Evolutionary conservation across 2,329 filamentous ascomycete genomes (phyloP).

Genomic region (Albophoma yamanashiensis): DNA sequence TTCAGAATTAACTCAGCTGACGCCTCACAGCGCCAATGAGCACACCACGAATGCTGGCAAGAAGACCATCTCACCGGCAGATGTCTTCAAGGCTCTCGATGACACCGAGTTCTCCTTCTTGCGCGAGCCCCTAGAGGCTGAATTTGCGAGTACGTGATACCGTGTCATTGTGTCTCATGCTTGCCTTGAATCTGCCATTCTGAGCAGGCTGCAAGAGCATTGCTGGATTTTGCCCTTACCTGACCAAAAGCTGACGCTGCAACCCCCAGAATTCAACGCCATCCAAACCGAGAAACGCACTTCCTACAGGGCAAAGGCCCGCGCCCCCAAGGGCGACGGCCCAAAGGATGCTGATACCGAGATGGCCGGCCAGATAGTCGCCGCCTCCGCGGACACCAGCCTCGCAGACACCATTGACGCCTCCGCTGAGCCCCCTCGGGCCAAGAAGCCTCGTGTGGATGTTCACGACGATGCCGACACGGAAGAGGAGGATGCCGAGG

Average conservation of each 20-base stretch:
- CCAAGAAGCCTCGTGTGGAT: constrained; percentile 35
- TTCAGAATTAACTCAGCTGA: constrained; percentile 1
- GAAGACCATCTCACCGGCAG: constrained; percentile 66
- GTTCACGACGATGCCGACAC: constrained; percentile 19
- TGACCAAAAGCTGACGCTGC: background rate
- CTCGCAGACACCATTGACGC: constrained; percentile 19
- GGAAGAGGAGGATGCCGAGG: constrained; percentile 33
- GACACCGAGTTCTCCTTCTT: constrained; percentile 69
- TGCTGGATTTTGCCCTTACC: background rate
- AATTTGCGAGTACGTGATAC: constrained; percentile 55
- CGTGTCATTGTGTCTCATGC: background rate
- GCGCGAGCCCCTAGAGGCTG: constrained; percentile 56
- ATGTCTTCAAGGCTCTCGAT: constrained; percentile 69
- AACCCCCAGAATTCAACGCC: constrained; percentile 53
- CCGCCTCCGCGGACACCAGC: constrained; percentile 17
- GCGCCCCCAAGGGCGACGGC: constrained; percentile 44
- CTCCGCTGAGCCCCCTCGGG: constrained; percentile 22
- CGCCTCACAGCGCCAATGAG: constrained; percentile 54
- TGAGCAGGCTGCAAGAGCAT: background rate
- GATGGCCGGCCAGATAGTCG: constrained; percentile 20
- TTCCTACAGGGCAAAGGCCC: constrained; percentile 58
- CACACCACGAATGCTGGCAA: constrained; percentile 55
- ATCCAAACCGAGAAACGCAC: constrained; percentile 66
- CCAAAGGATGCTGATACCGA: constrained; percentile 20
- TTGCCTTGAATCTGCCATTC: too few relatives aligned